Conservation (phyloP, 805 yeast genomes). For the Schizosaccharomyces japonicus region DNA sequence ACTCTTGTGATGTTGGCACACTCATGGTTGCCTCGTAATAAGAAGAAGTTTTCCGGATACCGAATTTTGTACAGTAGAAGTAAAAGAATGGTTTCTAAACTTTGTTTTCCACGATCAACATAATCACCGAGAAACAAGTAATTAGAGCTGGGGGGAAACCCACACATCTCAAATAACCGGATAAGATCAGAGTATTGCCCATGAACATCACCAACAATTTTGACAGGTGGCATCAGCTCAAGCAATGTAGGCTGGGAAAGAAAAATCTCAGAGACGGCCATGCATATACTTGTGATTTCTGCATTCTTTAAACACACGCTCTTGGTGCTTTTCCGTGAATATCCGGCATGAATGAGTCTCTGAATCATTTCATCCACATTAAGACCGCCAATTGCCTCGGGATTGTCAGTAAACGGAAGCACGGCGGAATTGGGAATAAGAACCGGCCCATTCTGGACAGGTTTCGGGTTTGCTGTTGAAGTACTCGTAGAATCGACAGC, state of each 20-base stretch:
- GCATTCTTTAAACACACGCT: slow-evolving; percentile 65
- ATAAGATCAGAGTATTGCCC: slow-evolving; percentile 87
- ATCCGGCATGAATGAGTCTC: slow-evolving; percentile 81
- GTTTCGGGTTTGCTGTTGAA: neutral
- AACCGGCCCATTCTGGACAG: neutral
- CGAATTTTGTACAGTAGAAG: slow-evolving; percentile 82
- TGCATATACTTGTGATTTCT: slow-evolving; percentile 74
- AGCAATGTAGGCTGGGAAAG: slow-evolving; percentile 71
- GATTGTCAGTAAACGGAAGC: neutral
- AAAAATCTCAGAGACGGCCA: slow-evolving; percentile 70
- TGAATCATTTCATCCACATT: slow-evolving; percentile 79
- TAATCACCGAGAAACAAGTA: slow-evolving; percentile 87
- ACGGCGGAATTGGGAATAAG: slow-evolving; percentile 1
- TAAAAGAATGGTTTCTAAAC: slow-evolving; percentile 70
- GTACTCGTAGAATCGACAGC: neutral
- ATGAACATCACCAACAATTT: slow-evolving; percentile 83
- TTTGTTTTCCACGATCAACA: slow-evolving; percentile 93
- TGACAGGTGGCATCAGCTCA: slow-evolving; percentile 68
- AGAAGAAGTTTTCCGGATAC: slow-evolving; percentile 85
- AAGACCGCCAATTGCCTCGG: slow-evolving; percentile 8
- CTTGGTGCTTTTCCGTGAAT: slow-evolving; percentile 79
- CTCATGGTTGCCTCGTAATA: slow-evolving; percentile 88
- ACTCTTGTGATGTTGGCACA: slow-evolving; percentile 92
- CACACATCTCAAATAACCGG: slow-evolving; percentile 81
- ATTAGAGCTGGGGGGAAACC: slow-evolving; percentile 86